Base-by-base conservation (phyloP, 2,329 filamentous ascomycete genomes). In the Metarhizium album region DNA sequence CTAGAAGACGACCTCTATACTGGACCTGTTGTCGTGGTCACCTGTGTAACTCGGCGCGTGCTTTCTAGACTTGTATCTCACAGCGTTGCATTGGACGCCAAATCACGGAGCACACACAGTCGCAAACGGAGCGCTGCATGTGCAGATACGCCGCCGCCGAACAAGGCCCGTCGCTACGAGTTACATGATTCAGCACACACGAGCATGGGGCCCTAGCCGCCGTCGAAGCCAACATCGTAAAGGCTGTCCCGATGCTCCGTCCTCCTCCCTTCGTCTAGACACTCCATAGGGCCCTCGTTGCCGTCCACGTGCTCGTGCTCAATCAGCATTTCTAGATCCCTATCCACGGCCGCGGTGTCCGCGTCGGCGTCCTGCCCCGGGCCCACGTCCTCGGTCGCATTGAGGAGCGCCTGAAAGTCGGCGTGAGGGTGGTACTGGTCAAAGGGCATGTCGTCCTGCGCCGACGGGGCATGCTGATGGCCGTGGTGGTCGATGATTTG, bases 401-500 rank as follows among this genome's bases (percentile, higher is more conserved):
- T 71, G 2, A 80, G 70, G 2, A 80, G 63, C 1, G 75, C 74
- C 50, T 79, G 75, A 58, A 80, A 79, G 43, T 78, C 72, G 0
- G 73, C 65, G 24, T 76, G 71, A 3, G 68, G 59, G 50, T 68
- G 62, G 56, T 69, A 67, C 46, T 70, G 63, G 48, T 69, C 67
- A 53, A 74, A 75, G 22, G 65, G 57, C 45, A 59, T 60, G 51
- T 70, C 64, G 9, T 60, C 60, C 42, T 53, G 48, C 23, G 42
- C 50, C 37, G 29, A 49, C 46, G 35, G 14, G 20, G 45, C 56
- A 48, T 62, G 60, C 51, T 64, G 62, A 46, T 63, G 60, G 8
- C 60, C 59, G 43, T 57, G 62, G 37, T 63, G 60, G 23, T 66
- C 73, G 57, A 80, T 79, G 49, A 80, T 79, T 56, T 77, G 76